Conservation (phyloP, 768 basidiomycete genomes). For the Kwoniella botswanensis region DNA sequence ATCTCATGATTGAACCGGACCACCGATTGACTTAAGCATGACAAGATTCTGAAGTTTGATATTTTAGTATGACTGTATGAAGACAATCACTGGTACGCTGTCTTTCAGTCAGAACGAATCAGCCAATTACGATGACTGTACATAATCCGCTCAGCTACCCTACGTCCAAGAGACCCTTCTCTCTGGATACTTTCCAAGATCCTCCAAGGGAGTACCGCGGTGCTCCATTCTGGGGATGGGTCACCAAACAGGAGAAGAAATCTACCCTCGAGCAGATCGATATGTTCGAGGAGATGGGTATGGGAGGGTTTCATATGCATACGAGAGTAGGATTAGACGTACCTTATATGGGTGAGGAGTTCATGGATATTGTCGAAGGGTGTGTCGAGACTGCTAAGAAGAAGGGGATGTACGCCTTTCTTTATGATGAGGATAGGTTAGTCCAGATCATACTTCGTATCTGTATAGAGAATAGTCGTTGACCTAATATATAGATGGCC, state of each 20-base stretch:
- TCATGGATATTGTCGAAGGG: constrained; percentile 39
- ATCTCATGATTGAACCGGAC: neutral
- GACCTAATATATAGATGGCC: constrained; percentile 33
- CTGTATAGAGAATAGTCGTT: neutral
- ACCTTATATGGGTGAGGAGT: constrained; percentile 47
- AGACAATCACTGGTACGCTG: too few relatives aligned
- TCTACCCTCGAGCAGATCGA: constrained; percentile 27
- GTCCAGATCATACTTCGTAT: neutral
- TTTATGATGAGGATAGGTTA: constrained; percentile 50
- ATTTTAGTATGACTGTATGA: too few relatives aligned
- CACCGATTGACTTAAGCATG: neutral
- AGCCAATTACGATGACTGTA: neutral
- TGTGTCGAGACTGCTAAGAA: constrained; percentile 37
- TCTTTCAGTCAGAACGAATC: neutral
- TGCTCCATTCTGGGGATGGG: constrained; percentile 45
- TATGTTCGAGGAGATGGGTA: constrained; percentile 38
- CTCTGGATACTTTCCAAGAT: constrained; percentile 26
- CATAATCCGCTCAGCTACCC: constrained; percentile 39
- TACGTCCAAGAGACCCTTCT: constrained; percentile 33
- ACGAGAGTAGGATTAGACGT: constrained; percentile 43
- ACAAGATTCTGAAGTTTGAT: neutral
- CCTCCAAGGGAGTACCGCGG: constrained; percentile 43
- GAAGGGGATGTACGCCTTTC: constrained; percentile 45
- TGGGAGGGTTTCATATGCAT: constrained; percentile 49
- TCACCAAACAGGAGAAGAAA: constrained; percentile 34